A percentile compares a stretch with the other conserved stretches of the same genome.
Evolutionary conservation across 2,329 filamentous ascomycete genomes (phyloP).

Genomic region (Scolecobasidium constrictum): DNA sequence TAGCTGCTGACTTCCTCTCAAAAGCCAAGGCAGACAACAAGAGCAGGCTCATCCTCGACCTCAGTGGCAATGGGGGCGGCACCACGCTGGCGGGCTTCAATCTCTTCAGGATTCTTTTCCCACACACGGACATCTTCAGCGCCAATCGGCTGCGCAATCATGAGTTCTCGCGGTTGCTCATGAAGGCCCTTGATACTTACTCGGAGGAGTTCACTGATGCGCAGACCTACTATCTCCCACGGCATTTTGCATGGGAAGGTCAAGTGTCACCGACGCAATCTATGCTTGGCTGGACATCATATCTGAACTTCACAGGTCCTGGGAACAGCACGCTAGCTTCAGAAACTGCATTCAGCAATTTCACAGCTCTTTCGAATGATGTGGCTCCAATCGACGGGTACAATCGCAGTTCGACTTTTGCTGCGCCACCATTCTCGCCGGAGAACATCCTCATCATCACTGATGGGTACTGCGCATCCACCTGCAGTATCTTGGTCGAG

Average conservation of each 20-base stretch:
- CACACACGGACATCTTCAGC: conserved; percentile 37
- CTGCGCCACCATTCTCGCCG: conserved; percentile 46
- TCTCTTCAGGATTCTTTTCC: conserved; percentile 48
- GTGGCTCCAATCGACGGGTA: too few species aligned
- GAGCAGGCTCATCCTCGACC: conserved; percentile 49
- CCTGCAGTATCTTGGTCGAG: conserved; percentile 47
- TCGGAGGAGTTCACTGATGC: too few species aligned
- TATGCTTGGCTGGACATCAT: too few species aligned
- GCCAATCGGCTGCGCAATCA: conserved; percentile 39
- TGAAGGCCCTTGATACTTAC: too few species aligned
- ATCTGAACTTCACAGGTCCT: too few species aligned
- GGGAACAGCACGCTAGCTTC: too few species aligned
- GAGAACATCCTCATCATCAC: conserved; percentile 43
- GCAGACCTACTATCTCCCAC: too few species aligned
- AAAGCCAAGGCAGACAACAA: conserved; percentile 39
- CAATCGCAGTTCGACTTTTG: too few species aligned
- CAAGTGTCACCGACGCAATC: too few species aligned
- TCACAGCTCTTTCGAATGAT: too few species aligned
- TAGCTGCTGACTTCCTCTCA: conserved; percentile 30
- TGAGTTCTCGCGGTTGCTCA: conserved; percentile 35
- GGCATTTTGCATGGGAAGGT: too few species aligned
- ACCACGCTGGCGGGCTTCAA: conserved; percentile 50
- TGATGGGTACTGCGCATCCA: conserved; percentile 48
- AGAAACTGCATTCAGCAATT: too few species aligned
- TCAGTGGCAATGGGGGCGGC: conserved; percentile 49